Evolutionary conservation across 257 asterid species (phyloP).

Genomic region (Knoxia roxburghii): DNA sequence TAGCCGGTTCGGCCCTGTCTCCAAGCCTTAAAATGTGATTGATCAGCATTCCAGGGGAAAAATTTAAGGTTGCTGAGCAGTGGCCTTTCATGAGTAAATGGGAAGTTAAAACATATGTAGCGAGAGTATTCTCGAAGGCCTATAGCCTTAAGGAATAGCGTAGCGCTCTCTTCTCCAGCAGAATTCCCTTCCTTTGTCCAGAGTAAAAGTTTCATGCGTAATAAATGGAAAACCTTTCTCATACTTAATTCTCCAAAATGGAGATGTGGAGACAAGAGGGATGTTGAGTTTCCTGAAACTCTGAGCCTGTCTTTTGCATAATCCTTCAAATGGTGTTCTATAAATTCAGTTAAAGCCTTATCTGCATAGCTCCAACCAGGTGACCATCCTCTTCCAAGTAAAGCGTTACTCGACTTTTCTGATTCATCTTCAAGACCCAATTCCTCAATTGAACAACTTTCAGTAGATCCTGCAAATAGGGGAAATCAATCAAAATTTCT

Average conservation of each 20-base stretch:
- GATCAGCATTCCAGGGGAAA: constrained; percentile 80
- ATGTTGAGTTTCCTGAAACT: constrained; percentile 70
- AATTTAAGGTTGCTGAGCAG: constrained; percentile 46
- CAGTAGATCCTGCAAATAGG: constrained; percentile 39
- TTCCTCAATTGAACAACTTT: constrained; percentile 44
- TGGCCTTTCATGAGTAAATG: constrained; percentile 73
- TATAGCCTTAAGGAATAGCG: constrained; percentile 51
- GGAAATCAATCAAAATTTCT: not conserved
- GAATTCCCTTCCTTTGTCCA: constrained; percentile 60
- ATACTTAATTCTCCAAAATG: constrained; percentile 89
- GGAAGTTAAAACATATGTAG: constrained; percentile 85
- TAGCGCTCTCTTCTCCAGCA: constrained; percentile 51
- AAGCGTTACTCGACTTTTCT: constrained; percentile 81
- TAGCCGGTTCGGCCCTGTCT: constrained; percentile 91
- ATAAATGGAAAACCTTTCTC: constrained; percentile 53
- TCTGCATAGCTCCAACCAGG: constrained; percentile 92
- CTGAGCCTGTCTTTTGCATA: constrained; percentile 62
- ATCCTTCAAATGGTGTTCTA: constrained; percentile 49
- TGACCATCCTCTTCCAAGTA: constrained; percentile 79
- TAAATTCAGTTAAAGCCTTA: constrained; percentile 58
- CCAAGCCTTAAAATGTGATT: constrained; percentile 75
- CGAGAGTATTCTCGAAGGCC: constrained; percentile 90
- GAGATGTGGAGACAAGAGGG: constrained; percentile 75
- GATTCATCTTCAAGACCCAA: constrained; percentile 76
- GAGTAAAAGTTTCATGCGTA: constrained; percentile 51